Conservation (phyloP, 768 basidiomycete genomes). For the Amanita muscaria region DNA sequence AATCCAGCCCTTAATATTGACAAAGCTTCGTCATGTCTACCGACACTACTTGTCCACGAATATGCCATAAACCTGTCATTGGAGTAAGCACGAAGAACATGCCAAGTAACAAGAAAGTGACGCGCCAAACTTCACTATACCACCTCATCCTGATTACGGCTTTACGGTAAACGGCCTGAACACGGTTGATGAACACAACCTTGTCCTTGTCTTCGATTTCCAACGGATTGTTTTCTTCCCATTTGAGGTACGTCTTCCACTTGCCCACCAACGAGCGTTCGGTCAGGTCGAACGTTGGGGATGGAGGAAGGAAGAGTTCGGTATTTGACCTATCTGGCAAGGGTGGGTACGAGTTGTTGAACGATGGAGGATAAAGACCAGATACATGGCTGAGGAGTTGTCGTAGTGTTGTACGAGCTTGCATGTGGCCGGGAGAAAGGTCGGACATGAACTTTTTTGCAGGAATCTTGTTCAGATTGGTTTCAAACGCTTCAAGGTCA, state of each 20-base stretch:
- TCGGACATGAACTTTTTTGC: constrained; percentile 96
- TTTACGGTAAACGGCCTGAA: constrained; percentile 81
- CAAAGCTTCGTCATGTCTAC: constrained; percentile 74
- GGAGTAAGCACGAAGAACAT: constrained; percentile 9
- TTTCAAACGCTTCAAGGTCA: constrained; percentile 90
- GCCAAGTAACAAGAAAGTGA: background rate
- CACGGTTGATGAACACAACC: constrained; percentile 51
- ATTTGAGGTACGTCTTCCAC: constrained; percentile 91
- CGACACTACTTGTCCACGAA: constrained; percentile 65
- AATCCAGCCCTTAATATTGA: constrained; percentile 77
- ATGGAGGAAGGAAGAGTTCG: constrained; percentile 55
- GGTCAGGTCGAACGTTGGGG: constrained; percentile 61
- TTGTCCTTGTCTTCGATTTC: constrained; percentile 85
- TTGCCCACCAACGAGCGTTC: constrained; percentile 72
- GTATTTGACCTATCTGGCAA: constrained; percentile 4
- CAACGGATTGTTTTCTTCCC: constrained; percentile 92
- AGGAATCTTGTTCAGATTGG: constrained; percentile 79
- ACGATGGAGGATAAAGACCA: constrained; percentile 40
- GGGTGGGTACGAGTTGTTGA: constrained; percentile 28
- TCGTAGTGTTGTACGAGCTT: constrained; percentile 82
- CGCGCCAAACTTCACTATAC: constrained; percentile 90
- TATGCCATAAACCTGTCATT: constrained; percentile 83
- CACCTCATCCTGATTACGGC: constrained; percentile 89
- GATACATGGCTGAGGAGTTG: constrained; percentile 67
- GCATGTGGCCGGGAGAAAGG: constrained; percentile 90